phyloP scores from a whole-genome alignment of 163 green algal species.

The Prototheca stagnorum region DNA sequence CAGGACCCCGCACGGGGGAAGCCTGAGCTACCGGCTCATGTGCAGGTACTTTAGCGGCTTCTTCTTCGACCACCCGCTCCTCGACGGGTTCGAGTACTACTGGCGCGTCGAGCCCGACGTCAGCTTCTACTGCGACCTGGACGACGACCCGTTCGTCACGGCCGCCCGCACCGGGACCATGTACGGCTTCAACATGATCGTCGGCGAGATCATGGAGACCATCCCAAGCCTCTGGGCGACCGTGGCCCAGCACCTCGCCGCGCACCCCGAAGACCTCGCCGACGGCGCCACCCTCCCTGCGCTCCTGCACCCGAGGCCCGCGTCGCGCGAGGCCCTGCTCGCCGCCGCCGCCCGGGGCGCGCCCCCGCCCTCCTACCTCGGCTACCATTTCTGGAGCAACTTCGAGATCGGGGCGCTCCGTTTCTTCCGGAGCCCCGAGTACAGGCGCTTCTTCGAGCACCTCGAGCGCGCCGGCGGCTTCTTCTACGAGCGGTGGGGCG shows the following conservation, averaged over 20 bases:
- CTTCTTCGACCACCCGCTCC: constrained; percentile 24
- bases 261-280: constrained; percentile 4
- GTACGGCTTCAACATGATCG: constrained; percentile 24
- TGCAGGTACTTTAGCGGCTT: constrained; percentile 29
- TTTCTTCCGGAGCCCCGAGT: constrained; percentile 16
- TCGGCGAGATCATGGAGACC: constrained; percentile 12
- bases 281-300: constrained; percentile 8
- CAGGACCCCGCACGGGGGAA: constrained; percentile 15
- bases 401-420: constrained; percentile 26
- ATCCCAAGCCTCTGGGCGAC: constrained; percentile 22
- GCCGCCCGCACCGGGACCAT: constrained; percentile 3
- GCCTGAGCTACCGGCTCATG: constrained; percentile 28
- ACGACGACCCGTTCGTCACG: constrained; percentile 12
- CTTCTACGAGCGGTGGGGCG: constrained; percentile 26
- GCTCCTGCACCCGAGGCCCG: neutral
- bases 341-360: neutral
- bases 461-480: constrained; percentile 19
- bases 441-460: constrained; percentile 17
- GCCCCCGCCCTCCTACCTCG: constrained; percentile 8
- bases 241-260: constrained; percentile 7
- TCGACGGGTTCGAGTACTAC: constrained; percentile 26
- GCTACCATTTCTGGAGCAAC: no score
- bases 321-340: neutral
- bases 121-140: constrained; percentile 23
- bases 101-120: constrained; percentile 30